Conservation (phyloP, 2,329 filamentous ascomycete genomes). For the Microsporum audouinii region DNA sequence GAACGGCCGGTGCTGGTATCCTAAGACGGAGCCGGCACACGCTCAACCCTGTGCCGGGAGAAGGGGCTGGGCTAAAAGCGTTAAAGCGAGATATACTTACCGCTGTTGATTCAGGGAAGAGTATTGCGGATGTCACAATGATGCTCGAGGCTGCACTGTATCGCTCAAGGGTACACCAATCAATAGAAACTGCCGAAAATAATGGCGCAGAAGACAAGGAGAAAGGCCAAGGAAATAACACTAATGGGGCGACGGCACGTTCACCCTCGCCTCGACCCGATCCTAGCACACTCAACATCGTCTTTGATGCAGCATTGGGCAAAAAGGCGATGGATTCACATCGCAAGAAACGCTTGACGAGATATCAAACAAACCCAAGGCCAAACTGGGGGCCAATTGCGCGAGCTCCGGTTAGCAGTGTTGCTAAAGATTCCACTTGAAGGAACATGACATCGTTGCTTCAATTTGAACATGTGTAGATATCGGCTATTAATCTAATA, state of each 20-base stretch:
- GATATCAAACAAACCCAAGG: conserved; percentile 82
- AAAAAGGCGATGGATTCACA: conserved; percentile 42
- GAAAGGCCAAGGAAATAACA: background rate
- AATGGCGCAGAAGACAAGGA: background rate
- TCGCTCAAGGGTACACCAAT: conserved; percentile 20
- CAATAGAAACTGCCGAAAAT: background rate
- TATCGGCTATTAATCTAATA: background rate
- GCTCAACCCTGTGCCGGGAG: conserved; percentile 20
- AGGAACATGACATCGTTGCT: background rate
- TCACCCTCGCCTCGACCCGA: conserved; percentile 13
- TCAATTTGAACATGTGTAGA: background rate
- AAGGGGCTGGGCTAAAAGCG: conserved; percentile 22
- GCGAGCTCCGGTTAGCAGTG: conserved; percentile 22
- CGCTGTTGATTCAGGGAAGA: conserved; percentile 24
- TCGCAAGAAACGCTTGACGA: conserved; percentile 56
- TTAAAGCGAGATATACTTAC: conserved; percentile 29
- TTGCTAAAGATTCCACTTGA: background rate
- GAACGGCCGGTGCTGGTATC: conserved; percentile 61
- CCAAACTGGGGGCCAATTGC: conserved; percentile 88
- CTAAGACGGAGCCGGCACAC: conserved; percentile 38
- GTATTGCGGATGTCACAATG: conserved; percentile 30
- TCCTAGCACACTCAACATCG: conserved; percentile 45
- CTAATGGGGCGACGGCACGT: background rate
- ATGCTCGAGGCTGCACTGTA: conserved; percentile 37
- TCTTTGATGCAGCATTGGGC: conserved; percentile 73